Evolutionary conservation across 2,329 filamentous ascomycete genomes (phyloP), one percentile per base, ranked within the genome.

Genomic region (Ceratocystis variospora): DNA sequence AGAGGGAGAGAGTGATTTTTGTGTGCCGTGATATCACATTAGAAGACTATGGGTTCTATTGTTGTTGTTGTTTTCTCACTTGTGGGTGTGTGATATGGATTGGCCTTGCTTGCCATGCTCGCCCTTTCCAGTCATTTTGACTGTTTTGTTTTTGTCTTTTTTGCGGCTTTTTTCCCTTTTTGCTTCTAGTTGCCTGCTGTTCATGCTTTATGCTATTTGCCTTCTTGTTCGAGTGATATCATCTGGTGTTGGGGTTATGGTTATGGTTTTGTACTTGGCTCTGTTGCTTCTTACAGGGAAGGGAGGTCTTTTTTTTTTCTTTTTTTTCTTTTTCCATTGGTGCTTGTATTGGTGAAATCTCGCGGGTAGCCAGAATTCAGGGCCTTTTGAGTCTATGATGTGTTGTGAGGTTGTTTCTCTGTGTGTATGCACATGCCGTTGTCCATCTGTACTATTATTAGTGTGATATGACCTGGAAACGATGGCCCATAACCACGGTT

Each of bases 81-180:
- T 53, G 3, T 12, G 10, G 19, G 15, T 19, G 15, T 61, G 44
- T 66, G 33, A 10, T 5, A 33, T 63, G 4, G 59, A 37, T 31
- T 15, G 46, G 53, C 48, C 63, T 37, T 63, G 28, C 25, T 37
- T 63, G 28, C 25, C 57, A 31, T n/a, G 8, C 46, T 63, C 15
- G 8, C 33, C 57, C 50, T 41, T 61, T n/a, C 53, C 55, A 5
- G 45, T 66, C 19, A 41, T 15, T 12, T 66, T 50, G n/a, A 4
- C 45, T 59, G 8, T 61, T 59, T 45, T 22, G 48, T 57, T 61
- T 66, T n/a, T 63, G 19, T 37, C 46, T n/a, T 48, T 45, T 3
- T 17, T 41, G 7, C 10, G 45, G 19, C 46, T 62, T 28, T 48
- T 19, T 57, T 66, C 5, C 28, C 4, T 28, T 61, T 61, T 62